Base-by-base conservation (phyloP, 148 eudicot genomes). In the Fagopyrum esculentum region DNA sequence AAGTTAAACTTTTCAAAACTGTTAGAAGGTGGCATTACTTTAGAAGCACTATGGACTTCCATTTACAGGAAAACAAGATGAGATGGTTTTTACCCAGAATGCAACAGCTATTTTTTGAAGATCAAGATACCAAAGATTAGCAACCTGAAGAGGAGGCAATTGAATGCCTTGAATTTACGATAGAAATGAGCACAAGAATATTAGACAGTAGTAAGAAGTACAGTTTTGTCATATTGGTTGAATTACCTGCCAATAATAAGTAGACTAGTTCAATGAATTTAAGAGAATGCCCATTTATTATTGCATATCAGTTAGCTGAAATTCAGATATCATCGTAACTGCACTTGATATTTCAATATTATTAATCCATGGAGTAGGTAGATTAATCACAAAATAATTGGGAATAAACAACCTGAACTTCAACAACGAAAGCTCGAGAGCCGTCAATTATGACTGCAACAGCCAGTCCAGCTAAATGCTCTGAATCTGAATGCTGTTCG, bases 381-480 rank as follows among this genome's bases (percentile, higher is more conserved):
- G 71, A 66, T 66, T 8, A 43, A 35, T 66, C n/a, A 66, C 71
- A 13, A 8, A 64, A 35, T 66, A 66, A 15, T 40, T 35, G 46
- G 47, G 46, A 46, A 66, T 66, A 3, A 29, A 46, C 61, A 73
- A 90, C 99, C 99, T 95, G 99, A 80, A 95, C 87, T 86, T 92
- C 96, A 74, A 95, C 80, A 55, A 95, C 85, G 79, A 95, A 95
- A 77, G 92, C 80, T 78, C 99, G 93, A 79, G 99, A 90, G 45
- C 97, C 97, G 80, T 95, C 97, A 86, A 95, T 84, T 69, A 90
- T 79, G 12, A 82, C 97, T 75, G 97, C 86, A 61, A 90, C 87
- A 74, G 99, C 99, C 78, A 89, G 78, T 79, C 99, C 99, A 68
- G 97, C 91, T 78, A 90, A 82, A 80, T 83, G 77, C 40, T 92